Percentiles rank a stretch among this genome's conserved stretches.
Evolutionary conservation across 2,329 filamentous ascomycete genomes (phyloP).

Genomic region (Alternaria arborescens): DNA sequence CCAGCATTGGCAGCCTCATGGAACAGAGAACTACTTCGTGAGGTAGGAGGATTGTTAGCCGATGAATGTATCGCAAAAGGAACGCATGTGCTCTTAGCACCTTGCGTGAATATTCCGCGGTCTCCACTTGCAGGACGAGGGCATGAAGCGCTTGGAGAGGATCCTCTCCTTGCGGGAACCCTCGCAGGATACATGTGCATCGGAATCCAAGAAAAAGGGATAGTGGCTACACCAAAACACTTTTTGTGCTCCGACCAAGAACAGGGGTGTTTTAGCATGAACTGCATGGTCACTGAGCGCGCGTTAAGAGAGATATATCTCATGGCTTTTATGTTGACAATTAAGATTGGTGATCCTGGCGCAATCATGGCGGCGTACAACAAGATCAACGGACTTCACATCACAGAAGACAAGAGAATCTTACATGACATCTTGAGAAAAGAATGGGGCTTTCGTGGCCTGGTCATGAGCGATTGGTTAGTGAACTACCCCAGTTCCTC

Average conservation of each 20-base stretch:
- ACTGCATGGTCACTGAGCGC: constrained; percentile 67
- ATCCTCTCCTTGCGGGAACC: constrained; percentile 8
- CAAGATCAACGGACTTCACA: background rate
- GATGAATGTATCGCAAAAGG: constrained; percentile 22
- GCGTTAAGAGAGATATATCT: constrained; percentile 65
- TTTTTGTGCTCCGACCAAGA: constrained; percentile 71
- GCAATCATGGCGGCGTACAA: background rate
- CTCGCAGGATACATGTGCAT: background rate
- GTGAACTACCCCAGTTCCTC: too few species aligned
- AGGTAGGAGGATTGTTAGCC: too few species aligned
- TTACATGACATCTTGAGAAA: constrained; percentile 56
- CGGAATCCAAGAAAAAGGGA: constrained; percentile 58
- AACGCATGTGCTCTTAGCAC: constrained; percentile 16
- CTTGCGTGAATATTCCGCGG: constrained; percentile 38
- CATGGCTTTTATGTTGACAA: constrained; percentile 70
- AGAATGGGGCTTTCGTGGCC: constrained; percentile 56
- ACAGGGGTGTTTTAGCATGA: constrained; percentile 66
- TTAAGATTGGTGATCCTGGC: constrained; percentile 59
- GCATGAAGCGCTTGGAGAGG: constrained; percentile 15
- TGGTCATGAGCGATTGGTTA: constrained; percentile 43
- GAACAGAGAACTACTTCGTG: constrained; percentile 17
- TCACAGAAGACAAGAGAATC: constrained; percentile 23
- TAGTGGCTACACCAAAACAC: constrained; percentile 65
- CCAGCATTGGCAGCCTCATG: constrained; percentile 41
- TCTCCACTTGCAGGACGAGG: constrained; percentile 13